A percentile compares a stretch with the other conserved stretches of the same genome.
phyloP scores from a whole-genome alignment of 345 rosid species.

The Hibiscus trionum region DNA sequence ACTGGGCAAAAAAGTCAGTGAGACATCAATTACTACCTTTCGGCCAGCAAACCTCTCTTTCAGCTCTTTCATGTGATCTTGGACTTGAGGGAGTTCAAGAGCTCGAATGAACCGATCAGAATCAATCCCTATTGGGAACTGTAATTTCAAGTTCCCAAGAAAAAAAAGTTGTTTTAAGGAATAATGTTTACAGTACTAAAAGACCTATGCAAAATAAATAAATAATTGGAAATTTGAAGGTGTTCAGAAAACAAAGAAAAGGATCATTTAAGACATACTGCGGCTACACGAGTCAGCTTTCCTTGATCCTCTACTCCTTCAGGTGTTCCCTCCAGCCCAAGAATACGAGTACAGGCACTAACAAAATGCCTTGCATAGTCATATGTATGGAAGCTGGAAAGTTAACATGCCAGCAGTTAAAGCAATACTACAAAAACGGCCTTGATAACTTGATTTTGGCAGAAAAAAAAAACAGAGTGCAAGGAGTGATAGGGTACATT shows the following conservation, averaged over 20 bases:
- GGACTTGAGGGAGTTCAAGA: conserved; percentile 51
- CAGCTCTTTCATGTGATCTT: conserved; percentile 45
- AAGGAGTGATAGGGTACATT: background rate
- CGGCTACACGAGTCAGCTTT: conserved; percentile 50
- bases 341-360: conserved; percentile 60
- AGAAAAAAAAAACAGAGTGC: background rate
- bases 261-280: conserved; percentile 13
- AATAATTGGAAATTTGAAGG: background rate
- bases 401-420: conserved; percentile 2
- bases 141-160: conserved; percentile 29
- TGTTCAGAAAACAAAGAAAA: conserved; percentile 1
- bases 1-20: background rate
- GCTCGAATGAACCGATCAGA: conserved; percentile 51
- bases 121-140: conserved; percentile 65
- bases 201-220: background rate
- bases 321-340: conserved; percentile 60
- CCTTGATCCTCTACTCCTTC: conserved; percentile 69
- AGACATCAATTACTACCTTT: conserved; percentile 34
- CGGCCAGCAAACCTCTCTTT: conserved; percentile 48
- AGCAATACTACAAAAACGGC: background rate
- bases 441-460: background rate
- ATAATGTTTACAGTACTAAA: conserved; percentile 5
- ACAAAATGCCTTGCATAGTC: conserved; percentile 63
- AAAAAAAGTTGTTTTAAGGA: conserved; percentile 18
- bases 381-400: conserved; percentile 48